Evolutionary conservation across 495 filamentous ascomycete species (phyloP).

Genomic region (Lophiotrema nucula): DNA sequence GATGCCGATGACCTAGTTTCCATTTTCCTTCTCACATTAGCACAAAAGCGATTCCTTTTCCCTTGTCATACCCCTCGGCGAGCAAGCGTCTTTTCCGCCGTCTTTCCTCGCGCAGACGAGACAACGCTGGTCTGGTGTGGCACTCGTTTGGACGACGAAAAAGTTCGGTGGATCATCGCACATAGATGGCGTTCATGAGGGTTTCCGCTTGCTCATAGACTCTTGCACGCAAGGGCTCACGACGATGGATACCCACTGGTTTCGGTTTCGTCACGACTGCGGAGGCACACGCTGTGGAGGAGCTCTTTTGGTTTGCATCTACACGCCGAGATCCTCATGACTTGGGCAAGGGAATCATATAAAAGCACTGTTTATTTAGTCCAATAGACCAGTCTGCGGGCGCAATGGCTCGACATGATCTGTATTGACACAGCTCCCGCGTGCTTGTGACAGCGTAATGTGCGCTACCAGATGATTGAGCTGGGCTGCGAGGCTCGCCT

Average conservation of each 20-base stretch:
- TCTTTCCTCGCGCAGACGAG: constrained; percentile 14
- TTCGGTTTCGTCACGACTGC: constrained; percentile 17
- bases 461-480: too few relatives aligned
- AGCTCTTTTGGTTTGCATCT: constrained; percentile 33
- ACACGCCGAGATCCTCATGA: constrained; percentile 27
- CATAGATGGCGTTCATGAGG: constrained; percentile 36
- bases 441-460: not conserved
- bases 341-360: constrained; percentile 35
- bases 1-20: constrained; percentile 31
- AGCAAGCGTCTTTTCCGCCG: constrained; percentile 29
- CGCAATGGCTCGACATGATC: not conserved
- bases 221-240: constrained; percentile 17
- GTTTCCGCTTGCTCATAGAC: constrained; percentile 25
- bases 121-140: constrained; percentile 13
- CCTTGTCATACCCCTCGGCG: constrained; percentile 30
- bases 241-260: constrained; percentile 24
- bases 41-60: constrained; percentile 34
- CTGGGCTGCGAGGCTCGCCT: too few relatives aligned
- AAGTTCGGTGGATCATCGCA: constrained; percentile 31
- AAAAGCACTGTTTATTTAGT: constrained; percentile 31
- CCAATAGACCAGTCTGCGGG: constrained; percentile 29
- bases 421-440: not conserved
- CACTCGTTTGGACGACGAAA: constrained; percentile 31
- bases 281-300: constrained; percentile 16
- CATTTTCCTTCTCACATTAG: constrained; percentile 23